phyloP scores from a whole-genome alignment of 345 rosid genomes.

The Rhizophora apiculata region DNA sequence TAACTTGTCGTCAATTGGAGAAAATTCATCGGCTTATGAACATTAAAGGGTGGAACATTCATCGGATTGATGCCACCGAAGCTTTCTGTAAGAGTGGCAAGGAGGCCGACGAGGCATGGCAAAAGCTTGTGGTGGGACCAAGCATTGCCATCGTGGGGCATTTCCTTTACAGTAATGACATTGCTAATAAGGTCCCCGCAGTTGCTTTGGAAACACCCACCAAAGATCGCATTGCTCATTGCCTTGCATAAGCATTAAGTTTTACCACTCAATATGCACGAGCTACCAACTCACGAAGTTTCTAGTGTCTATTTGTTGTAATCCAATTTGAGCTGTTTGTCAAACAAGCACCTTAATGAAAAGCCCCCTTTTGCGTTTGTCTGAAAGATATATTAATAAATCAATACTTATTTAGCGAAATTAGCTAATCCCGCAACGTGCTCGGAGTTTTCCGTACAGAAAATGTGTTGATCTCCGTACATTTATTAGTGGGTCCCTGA shows the following conservation, averaged over 20 bases:
- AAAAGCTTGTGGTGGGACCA: slow-evolving; percentile 52
- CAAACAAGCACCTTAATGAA: too few species aligned
- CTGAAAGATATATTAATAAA: too few species aligned
- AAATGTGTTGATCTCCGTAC: background rate
- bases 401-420: too few species aligned
- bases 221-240: slow-evolving; percentile 29
- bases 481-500: background rate
- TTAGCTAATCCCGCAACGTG: too few species aligned
- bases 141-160: slow-evolving; percentile 48
- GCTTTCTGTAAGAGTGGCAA: slow-evolving; percentile 39
- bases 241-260: slow-evolving; percentile 29
- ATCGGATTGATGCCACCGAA: slow-evolving; percentile 60
- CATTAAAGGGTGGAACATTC: slow-evolving; percentile 60
- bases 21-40: slow-evolving; percentile 54
- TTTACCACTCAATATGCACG: background rate
- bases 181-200: background rate
- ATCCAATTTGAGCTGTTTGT: too few species aligned
- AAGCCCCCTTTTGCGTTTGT: too few species aligned
- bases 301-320: too few species aligned
- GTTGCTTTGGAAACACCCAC: slow-evolving; percentile 2
- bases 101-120: slow-evolving; percentile 66
- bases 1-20: slow-evolving; percentile 58
- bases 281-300: too few species aligned
- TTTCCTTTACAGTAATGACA: slow-evolving; percentile 36
- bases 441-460: slow-evolving; percentile 2